These are phyloP conservation scores for Stagonosporopsis rhizophila DNA, from an alignment of 2,329 filamentous ascomycete species.

Conservation along the genomic window DNA sequence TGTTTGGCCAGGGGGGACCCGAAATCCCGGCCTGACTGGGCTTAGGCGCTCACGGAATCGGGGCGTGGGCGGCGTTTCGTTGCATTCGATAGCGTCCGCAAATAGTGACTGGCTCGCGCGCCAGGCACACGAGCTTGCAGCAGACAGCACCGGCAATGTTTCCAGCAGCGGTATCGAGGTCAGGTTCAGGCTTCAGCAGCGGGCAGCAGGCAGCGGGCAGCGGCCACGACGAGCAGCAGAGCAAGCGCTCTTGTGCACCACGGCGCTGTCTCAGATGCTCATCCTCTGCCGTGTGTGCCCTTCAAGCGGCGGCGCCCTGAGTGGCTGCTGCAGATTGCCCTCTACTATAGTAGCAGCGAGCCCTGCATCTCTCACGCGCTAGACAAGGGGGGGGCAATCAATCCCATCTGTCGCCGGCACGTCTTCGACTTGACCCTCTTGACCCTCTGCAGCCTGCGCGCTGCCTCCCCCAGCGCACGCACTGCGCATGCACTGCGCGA, in stretches of 20 bases:
- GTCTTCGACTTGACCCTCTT: neutral
- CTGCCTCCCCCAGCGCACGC: neutral
- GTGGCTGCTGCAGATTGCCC: conserved; percentile 11
- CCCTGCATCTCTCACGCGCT: conserved; percentile 16
- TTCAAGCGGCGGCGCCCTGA: conserved; percentile 1
- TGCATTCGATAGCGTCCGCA: conserved; percentile 20
- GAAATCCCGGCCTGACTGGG: conserved; percentile 8
- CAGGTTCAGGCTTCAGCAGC: neutral
- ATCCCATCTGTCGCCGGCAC: conserved; percentile 5
- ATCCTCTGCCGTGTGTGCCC: conserved; percentile 6
- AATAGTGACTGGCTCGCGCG: conserved; percentile 1
- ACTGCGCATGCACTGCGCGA: neutral
- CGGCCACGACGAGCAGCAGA: neutral
- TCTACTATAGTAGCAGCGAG: conserved; percentile 3
- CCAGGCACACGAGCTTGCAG: conserved; percentile 6
- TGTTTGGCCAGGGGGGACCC: conserved; percentile 16
- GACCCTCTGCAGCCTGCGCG: conserved; percentile 4
- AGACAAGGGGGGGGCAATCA: conserved; percentile 13
- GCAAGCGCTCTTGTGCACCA: conserved; percentile 8
- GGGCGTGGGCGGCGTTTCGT: conserved; percentile 15
- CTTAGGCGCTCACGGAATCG: neutral
- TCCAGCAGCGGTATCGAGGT: too few relatives aligned
- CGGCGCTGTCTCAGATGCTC: neutral
- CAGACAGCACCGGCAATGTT: neutral
- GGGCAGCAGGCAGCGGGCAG: too few relatives aligned